phyloP scores from a whole-genome alignment of 1,139 yeast species.

The Dujonia santamariae region DNA sequence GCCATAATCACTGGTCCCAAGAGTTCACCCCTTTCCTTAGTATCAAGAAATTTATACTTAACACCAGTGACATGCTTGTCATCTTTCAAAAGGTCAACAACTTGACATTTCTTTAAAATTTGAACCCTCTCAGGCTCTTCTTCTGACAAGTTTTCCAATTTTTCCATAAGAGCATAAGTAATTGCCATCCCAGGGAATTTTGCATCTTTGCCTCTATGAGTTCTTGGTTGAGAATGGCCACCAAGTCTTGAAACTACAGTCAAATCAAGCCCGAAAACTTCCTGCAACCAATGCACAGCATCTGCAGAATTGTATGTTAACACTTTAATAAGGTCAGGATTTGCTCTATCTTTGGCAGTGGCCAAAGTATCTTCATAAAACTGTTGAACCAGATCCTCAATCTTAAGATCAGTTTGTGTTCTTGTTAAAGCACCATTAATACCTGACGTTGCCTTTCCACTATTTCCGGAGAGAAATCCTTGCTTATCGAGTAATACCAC shows the following conservation, averaged over 20 bases:
- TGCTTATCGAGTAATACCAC: constrained; percentile 63
- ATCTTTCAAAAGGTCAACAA: constrained; percentile 45
- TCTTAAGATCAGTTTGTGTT: constrained; percentile 50
- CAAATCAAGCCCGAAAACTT: constrained; percentile 56
- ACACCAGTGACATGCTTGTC: constrained; percentile 43
- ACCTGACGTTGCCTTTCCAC: constrained; percentile 80
- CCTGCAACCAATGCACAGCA: constrained; percentile 74
- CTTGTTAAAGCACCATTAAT: constrained; percentile 72
- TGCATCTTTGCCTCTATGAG: constrained; percentile 69
- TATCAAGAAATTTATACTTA: constrained; percentile 38
- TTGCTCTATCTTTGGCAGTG: constrained; percentile 64
- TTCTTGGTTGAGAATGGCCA: constrained; percentile 72
- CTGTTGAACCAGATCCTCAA: constrained; percentile 54
- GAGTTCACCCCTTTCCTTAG: constrained; percentile 30
- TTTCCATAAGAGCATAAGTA: constrained; percentile 57
- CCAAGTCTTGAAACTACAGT: constrained; percentile 69
- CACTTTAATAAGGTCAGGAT: constrained; percentile 49
- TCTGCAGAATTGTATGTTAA: constrained; percentile 52
- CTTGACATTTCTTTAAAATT: constrained; percentile 53
- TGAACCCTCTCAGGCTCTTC: constrained; percentile 49
- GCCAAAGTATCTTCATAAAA: constrained; percentile 65
- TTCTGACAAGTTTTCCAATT: constrained; percentile 48
- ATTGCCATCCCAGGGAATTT: constrained; percentile 77
- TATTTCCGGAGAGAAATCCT: constrained; percentile 69
- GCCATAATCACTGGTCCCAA: constrained; percentile 66